phyloP scores from a whole-genome alignment of 2,329 filamentous ascomycete species.

The Camillea tinctor region DNA sequence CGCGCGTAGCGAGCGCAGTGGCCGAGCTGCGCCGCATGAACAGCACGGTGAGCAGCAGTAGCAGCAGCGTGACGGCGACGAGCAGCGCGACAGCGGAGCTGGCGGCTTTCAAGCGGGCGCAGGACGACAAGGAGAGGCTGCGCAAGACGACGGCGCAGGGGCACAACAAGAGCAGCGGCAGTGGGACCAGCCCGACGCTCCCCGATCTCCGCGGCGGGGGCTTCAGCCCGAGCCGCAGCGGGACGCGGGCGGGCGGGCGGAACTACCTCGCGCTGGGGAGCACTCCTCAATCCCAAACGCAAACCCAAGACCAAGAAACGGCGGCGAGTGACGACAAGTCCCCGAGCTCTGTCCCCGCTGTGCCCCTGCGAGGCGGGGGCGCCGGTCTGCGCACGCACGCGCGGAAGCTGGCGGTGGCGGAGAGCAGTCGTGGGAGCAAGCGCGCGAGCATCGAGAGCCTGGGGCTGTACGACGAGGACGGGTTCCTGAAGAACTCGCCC shows the following conservation, averaged over 20 bases:
- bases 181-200: constrained; percentile 39
- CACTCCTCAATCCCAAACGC: too few species aligned
- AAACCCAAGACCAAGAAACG: too few species aligned
- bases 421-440: constrained; percentile 8
- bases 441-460: constrained; percentile 17
- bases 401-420: constrained; percentile 13
- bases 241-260: constrained; percentile 37
- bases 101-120: constrained; percentile 16
- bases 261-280: constrained; percentile 49
- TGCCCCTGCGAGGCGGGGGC: too few species aligned
- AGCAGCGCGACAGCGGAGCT: too few species aligned
- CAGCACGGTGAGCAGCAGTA: constrained; percentile 48
- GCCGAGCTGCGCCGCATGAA: constrained; percentile 58
- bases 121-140: background rate
- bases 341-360: too few species aligned
- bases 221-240: constrained; percentile 35
- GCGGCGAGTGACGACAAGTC: too few species aligned
- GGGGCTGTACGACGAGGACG: constrained; percentile 26
- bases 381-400: constrained; percentile 16
- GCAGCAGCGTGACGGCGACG: constrained; percentile 29
- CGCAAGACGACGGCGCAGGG: constrained; percentile 3
- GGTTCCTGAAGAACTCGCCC: constrained; percentile 23
- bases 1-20: constrained; percentile 42
- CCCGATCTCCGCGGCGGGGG: constrained; percentile 39
- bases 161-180: constrained; percentile 13